These are phyloP conservation scores for Corinectria fuckeliana DNA, from an alignment of 2,329 filamentous ascomycete species.

Conservation along the genomic window DNA sequence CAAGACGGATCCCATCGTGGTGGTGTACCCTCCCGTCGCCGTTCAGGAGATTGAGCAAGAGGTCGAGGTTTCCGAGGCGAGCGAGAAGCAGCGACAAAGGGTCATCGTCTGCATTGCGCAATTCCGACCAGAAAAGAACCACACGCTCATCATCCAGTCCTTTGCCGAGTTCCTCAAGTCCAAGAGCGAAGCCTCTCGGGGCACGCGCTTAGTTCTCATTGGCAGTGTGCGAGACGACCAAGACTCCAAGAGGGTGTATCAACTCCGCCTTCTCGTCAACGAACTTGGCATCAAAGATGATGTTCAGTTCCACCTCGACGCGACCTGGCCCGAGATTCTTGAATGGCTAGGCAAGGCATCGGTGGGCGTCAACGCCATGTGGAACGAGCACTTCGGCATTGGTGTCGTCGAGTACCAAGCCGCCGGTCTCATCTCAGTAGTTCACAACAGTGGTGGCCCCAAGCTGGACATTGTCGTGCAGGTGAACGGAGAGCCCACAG, in stretches of 20 bases:
- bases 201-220: conserved; percentile 78
- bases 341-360: conserved; percentile 78
- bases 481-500: conserved; percentile 78
- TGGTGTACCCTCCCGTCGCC: conserved; percentile 91
- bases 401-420: conserved; percentile 98
- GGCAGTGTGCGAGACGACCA: conserved; percentile 89
- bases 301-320: conserved; percentile 89
- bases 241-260: conserved; percentile 85
- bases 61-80: conserved; percentile 73
- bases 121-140: conserved; percentile 97
- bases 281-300: conserved; percentile 84
- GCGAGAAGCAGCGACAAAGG: conserved; percentile 72
- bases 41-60: conserved; percentile 81
- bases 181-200: conserved; percentile 55
- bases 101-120: conserved; percentile 93
- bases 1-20: conserved; percentile 64
- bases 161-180: conserved; percentile 78
- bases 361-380: conserved; percentile 97
- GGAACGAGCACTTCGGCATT: conserved; percentile 99
- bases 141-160: conserved; percentile 82
- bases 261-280: conserved; percentile 83
- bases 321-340: conserved; percentile 85
- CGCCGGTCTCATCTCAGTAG: conserved; percentile 89
- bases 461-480: conserved; percentile 91
- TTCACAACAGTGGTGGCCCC: conserved; percentile 91